Percentiles rank a stretch among this genome's conserved stretches.
These are phyloP conservation scores for Tanacetum coccineum DNA, from an alignment of 129 eudicot species.

Conservation along the genomic window DNA sequence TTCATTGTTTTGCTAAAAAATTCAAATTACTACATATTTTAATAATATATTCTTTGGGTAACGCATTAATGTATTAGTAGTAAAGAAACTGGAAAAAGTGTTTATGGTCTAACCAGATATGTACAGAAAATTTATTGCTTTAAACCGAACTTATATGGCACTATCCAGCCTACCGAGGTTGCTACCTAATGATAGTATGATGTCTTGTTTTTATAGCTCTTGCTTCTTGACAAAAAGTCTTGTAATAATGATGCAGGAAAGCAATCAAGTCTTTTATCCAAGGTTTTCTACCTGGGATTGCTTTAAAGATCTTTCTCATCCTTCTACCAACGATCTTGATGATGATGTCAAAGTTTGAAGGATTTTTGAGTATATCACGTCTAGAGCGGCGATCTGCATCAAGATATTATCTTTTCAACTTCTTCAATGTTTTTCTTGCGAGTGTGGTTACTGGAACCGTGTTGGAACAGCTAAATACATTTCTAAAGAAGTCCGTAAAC, in stretches of 20 bases:
- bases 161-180: no score
- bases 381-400: slow-evolving; percentile 89
- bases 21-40: no score
- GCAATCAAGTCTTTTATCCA: slow-evolving; percentile 74
- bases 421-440: slow-evolving; percentile 78
- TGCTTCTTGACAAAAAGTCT: background rate
- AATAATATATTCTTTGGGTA: no score
- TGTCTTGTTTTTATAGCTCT: background rate
- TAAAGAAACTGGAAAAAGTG: no score
- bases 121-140: no score
- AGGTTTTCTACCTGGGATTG: slow-evolving; percentile 92
- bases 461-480: slow-evolving; percentile 68
- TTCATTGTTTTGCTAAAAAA: no score
- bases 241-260: slow-evolving; percentile 41
- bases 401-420: slow-evolving; percentile 78
- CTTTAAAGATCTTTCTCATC: slow-evolving; percentile 82
- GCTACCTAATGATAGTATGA: no score
- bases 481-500: slow-evolving; percentile 60
- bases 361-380: slow-evolving; percentile 61
- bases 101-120: background rate
- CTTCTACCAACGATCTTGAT: slow-evolving; percentile 80
- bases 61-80: no score
- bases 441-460: slow-evolving; percentile 82
- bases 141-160: no score
- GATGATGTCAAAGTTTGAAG: slow-evolving; percentile 94